A percentile compares a stretch with the other conserved stretches of the same genome.
Evolutionary conservation across 2,329 filamentous ascomycete genomes (phyloP).

Genomic region (Rasamsonia emersonii): DNA sequence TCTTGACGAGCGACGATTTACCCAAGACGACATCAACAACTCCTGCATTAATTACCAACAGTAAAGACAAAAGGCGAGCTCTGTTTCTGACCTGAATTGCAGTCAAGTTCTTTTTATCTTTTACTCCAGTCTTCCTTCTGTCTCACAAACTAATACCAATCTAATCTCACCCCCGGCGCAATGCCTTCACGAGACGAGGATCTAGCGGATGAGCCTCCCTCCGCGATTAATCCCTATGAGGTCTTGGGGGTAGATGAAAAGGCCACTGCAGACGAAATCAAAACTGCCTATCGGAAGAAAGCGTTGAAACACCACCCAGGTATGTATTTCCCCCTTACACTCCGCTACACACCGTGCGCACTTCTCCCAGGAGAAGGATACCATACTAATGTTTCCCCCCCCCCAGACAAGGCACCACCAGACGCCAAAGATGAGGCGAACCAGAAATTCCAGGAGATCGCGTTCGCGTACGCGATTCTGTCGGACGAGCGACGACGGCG

Average conservation of each 20-base stretch:
- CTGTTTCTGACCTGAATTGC: too few species aligned
- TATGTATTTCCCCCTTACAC: slow-evolving; percentile 31
- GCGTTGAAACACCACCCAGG: slow-evolving; percentile 81
- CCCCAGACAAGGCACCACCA: slow-evolving; percentile 63
- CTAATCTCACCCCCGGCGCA: background rate
- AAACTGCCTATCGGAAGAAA: slow-evolving; percentile 81
- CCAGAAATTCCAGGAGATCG: slow-evolving; percentile 76
- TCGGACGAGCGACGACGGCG: slow-evolving; percentile 72
- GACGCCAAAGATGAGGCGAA: slow-evolving; percentile 65
- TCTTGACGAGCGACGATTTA: too few species aligned
- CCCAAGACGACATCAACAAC: too few species aligned
- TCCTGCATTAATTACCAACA: too few species aligned
- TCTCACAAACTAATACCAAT: too few species aligned
- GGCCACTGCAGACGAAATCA: slow-evolving; percentile 72
- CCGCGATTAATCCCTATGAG: slow-evolving; percentile 67
- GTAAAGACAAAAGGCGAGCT: too few species aligned
- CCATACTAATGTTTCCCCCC: background rate
- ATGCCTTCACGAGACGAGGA: slow-evolving; percentile 38
- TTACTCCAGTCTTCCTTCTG: too few species aligned
- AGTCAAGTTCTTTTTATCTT: too few species aligned
- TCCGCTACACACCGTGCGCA: background rate
- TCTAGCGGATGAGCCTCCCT: slow-evolving; percentile 52
- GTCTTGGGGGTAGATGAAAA: slow-evolving; percentile 62
- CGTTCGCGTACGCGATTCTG: slow-evolving; percentile 88
- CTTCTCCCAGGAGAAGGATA: slow-evolving; percentile 7